Evolutionary conservation across 202 grass and related monocot species (phyloP).

Genomic region (Elaeis oleifera): DNA sequence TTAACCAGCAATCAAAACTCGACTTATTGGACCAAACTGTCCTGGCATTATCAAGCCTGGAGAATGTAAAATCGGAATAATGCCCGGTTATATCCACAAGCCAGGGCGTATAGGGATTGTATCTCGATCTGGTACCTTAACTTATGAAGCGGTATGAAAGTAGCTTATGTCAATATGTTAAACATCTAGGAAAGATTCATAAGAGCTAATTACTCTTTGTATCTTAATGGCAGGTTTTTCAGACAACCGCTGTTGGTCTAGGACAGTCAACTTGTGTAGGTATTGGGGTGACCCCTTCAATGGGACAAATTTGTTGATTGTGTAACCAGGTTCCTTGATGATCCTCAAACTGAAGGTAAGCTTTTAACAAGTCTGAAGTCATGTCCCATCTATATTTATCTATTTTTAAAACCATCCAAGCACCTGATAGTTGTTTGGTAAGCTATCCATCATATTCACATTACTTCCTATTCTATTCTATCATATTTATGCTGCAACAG

Average conservation of each 20-base stretch:
- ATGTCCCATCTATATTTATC: no score
- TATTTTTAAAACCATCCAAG: no score
- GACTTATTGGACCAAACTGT: conserved; percentile 93
- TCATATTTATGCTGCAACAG: no score
- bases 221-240: conserved; percentile 61
- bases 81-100: conserved; percentile 99
- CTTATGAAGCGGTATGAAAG: conserved; percentile 84
- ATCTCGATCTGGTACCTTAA: conserved; percentile 99
- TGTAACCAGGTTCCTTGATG: conserved; percentile 74
- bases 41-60: conserved; percentile 98
- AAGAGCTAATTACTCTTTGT: neutral
- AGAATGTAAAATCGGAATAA: conserved; percentile 99
- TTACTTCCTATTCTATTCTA: no score
- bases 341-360: conserved; percentile 99
- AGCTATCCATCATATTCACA: no score
- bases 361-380: conserved; percentile 1
- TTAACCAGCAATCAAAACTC: conserved; percentile 88
- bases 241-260: conserved; percentile 93
- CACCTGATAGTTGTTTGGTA: no score
- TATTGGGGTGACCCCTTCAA: conserved; percentile 98
- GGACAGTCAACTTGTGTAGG: conserved; percentile 97
- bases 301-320: conserved; percentile 95
- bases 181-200: no score
- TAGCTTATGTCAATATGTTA: neutral
- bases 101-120: conserved; percentile 85